Evolutionary conservation across 176 grass and related monocot species (phyloP).

Genomic region (Alloteropsis semialata): DNA sequence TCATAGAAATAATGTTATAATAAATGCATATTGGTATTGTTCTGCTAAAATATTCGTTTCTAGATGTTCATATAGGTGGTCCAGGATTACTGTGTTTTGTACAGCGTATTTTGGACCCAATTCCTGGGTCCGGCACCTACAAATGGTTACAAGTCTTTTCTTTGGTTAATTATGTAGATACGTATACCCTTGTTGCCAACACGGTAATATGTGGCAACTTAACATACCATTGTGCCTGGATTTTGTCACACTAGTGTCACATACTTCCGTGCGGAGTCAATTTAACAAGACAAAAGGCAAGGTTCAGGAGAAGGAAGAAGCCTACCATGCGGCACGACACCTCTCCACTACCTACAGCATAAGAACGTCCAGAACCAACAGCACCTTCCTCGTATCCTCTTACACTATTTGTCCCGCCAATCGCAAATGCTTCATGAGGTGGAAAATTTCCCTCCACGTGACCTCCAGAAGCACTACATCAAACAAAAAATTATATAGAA

Average conservation of each 20-base stretch:
- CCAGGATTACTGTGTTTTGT: neutral
- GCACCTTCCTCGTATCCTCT: conserved; percentile 97
- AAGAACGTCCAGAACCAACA: conserved; percentile 71
- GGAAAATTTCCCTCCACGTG: conserved; percentile 87
- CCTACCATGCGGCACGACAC: conserved; percentile 77
- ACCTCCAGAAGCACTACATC: conserved; percentile 80
- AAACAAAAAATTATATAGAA: conserved; percentile 27
- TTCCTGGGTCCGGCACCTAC: neutral
- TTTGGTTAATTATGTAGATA: neutral
- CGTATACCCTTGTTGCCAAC: neutral
- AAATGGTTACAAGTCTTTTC: neutral
- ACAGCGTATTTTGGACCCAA: neutral
- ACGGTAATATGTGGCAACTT: neutral
- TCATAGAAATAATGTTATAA: neutral
- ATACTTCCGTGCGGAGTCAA: neutral
- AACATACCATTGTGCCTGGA: neutral
- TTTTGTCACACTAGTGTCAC: conserved; percentile 4
- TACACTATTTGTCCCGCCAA: conserved; percentile 94
- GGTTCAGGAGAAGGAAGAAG: neutral
- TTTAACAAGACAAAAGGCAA: neutral
- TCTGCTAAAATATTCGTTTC: neutral
- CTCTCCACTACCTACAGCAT: conserved; percentile 87
- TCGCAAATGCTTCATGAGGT: conserved; percentile 90
- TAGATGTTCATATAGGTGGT: neutral
- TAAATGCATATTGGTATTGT: neutral